These are phyloP conservation scores for Grammothele lineata DNA, from an alignment of 768 basidiomycete species.

Conservation along the genomic window DNA sequence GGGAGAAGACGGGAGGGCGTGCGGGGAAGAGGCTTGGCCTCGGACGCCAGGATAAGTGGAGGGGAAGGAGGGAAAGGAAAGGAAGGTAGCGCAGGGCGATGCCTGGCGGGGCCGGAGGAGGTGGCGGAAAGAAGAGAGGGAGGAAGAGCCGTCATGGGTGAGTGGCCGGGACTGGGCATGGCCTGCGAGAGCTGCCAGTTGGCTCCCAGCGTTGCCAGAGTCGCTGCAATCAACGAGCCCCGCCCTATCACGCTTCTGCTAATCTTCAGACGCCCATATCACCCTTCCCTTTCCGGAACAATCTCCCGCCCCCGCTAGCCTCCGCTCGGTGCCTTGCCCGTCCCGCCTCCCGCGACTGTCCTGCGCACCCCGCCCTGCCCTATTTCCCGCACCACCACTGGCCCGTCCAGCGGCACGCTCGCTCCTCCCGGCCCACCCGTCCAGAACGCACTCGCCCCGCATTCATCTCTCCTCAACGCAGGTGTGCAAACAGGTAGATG, in stretches of 20 bases:
- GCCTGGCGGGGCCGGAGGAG: conserved; percentile 5
- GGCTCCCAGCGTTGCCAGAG: background rate
- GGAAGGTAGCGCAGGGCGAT: conserved; percentile 9
- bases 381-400: no score
- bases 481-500: no score
- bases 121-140: background rate
- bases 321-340: no score
- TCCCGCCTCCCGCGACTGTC: no score
- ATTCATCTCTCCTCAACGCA: no score
- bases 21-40: background rate
- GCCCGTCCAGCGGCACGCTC: no score
- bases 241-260: background rate
- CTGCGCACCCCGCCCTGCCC: no score
- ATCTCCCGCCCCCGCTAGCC: no score
- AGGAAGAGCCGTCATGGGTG: background rate
- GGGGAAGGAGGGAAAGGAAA: conserved; percentile 10
- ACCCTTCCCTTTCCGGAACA: background rate
- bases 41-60: background rate
- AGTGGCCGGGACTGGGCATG: conserved; percentile 6
- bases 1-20: background rate
- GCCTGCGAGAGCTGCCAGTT: background rate
- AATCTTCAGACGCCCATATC: background rate
- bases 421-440: no score
- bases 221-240: background rate
- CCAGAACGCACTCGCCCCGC: no score